These are phyloP conservation scores for Emmonsiellopsis sp. DNA, from an alignment of 2,329 filamentous ascomycete genomes.

Conservation along the genomic window DNA sequence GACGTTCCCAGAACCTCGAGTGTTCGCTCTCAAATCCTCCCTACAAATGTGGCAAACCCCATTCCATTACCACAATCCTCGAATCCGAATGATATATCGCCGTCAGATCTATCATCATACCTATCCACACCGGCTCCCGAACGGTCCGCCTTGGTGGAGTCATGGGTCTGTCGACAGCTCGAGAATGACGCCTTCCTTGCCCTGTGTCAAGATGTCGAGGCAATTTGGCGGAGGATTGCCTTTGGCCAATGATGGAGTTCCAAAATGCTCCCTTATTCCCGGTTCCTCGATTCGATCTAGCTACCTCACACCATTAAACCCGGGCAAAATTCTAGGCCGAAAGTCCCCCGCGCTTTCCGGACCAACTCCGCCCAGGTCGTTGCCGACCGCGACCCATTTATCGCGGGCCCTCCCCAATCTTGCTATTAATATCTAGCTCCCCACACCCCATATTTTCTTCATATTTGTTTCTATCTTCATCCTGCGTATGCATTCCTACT, in stretches of 20 bases:
- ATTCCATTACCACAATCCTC: background rate
- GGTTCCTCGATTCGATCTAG: background rate
- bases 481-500: no score
- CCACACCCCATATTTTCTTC: no score
- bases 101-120: conserved; percentile 23
- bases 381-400: no score
- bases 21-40: background rate
- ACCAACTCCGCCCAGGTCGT: no score
- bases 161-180: conserved; percentile 33
- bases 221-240: conserved; percentile 30
- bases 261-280: background rate
- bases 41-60: background rate
- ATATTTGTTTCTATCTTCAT: no score
- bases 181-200: conserved; percentile 31
- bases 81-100: background rate
- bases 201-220: conserved; percentile 32
- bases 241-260: conserved; percentile 20
- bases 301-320: no score
- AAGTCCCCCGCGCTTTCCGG: no score
- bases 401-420: no score
- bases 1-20: no score
- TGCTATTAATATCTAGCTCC: no score
- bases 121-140: conserved; percentile 21
- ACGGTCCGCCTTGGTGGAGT: conserved; percentile 24
- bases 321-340: no score